These are phyloP conservation scores for Pythium folliculosum DNA, from an alignment of 352 stramenopile genomes.

Conservation along the genomic window DNA sequence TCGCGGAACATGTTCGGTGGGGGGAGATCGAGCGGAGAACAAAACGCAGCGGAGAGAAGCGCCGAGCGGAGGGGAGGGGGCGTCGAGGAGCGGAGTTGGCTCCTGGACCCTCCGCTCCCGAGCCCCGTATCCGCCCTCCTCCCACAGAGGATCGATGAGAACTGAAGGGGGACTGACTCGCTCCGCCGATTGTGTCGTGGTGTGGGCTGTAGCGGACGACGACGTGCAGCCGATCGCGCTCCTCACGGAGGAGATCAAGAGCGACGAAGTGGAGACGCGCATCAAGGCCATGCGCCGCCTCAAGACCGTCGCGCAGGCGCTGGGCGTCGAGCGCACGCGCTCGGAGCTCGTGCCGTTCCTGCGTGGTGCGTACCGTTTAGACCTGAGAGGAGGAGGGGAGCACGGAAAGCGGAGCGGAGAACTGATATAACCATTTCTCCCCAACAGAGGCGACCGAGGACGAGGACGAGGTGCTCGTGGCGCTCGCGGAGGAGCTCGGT, in stretches of 20 bases:
- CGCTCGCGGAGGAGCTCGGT: constrained; percentile 89
- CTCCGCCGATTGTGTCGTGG: not conserved
- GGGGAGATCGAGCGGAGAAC: not conserved
- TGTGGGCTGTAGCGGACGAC: constrained; percentile 45
- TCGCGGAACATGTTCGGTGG: not conserved
- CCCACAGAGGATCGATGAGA: not conserved
- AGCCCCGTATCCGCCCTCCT: too few species aligned
- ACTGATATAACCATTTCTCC: not conserved
- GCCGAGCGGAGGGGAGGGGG: not conserved
- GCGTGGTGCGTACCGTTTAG: constrained; percentile 37
- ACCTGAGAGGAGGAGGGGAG: not conserved
- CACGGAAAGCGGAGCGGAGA: not conserved
- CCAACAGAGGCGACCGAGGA: constrained; percentile 82
- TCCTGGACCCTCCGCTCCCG: not conserved
- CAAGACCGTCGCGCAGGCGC: constrained; percentile 89
- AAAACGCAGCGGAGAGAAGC: not conserved
- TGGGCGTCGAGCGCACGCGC: constrained; percentile 83
- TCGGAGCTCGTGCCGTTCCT: constrained; percentile 90
- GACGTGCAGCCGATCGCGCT: constrained; percentile 89
- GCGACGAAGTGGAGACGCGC: constrained; percentile 89
- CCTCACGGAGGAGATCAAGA: constrained; percentile 91
- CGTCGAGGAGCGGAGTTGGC: too few species aligned
- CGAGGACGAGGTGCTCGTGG: constrained; percentile 93
- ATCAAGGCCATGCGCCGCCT: constrained; percentile 95
- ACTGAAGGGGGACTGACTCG: not conserved